Base-by-base conservation (phyloP, 2,329 filamentous ascomycete genomes). In the Ciborinia camelliae region DNA sequence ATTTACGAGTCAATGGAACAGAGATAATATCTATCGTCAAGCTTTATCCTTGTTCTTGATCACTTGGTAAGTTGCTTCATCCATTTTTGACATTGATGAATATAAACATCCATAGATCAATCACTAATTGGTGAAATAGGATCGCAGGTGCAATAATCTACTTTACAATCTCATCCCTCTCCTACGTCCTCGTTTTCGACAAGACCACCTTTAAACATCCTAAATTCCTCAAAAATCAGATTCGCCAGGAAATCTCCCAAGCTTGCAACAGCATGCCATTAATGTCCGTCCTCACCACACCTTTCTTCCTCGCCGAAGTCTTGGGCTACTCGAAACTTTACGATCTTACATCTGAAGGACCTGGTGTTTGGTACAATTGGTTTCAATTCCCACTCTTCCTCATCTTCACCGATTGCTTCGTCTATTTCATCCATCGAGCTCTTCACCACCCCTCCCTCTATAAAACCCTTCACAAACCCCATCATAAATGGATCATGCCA, bases 401-500 rank as follows among this genome's bases (percentile, higher is more conserved):
- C 75, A 76, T 88, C 75, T 96, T 96, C 77, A 96, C 92, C 79
- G 92, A 97, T 79, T 89, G 89, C 77, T 87, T 84, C 79, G 93
- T 97, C 80, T 96, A 97, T 83, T 91, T 90, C 84, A 94, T 96
- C 73, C 92, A 96, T 81, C 89, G 92, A 65, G 89, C 86, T 65
- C 84, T 96, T 67, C 92, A 97, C 79, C 88, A 92, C 78, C 90
- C 90, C 20, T 75, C 79, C 54, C 76, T 95, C 71, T 98, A 98
- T 85, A 96, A 93, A 81, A 82, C 82, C 70, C 83, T 97, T 58
- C 94, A 98, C 85, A 98, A 98, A 86, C 89, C 92, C 70, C 94
- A 98, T 79, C 94, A 98, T 87, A 97, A 97, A 82, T 98, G 94
- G 94, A 97, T 98, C 79, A 96, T 97, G 91, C 94, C 94, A 3